phyloP scores from a whole-genome alignment of 768 basidiomycete genomes.

The Megacollybia marginata region DNA sequence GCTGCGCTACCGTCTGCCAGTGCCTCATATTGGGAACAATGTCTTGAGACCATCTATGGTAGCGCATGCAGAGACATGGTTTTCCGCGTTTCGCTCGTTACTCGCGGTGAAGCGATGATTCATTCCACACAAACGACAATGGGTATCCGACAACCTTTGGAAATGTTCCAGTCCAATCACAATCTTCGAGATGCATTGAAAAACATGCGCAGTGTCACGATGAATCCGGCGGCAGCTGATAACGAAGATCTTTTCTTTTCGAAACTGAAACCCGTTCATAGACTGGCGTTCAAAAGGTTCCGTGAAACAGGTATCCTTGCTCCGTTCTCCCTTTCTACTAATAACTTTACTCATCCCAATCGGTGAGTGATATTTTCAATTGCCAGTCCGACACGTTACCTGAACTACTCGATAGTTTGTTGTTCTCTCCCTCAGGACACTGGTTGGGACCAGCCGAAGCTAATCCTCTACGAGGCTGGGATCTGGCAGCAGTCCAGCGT shows the following conservation, averaged over 20 bases:
- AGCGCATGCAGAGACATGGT: conserved; percentile 26
- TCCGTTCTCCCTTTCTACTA: conserved; percentile 27
- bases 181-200: conserved; percentile 20
- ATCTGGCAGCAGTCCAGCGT: conserved; percentile 30
- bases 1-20: conserved; percentile 24
- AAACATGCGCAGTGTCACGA: conserved; percentile 22
- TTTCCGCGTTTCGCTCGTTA: conserved; percentile 25
- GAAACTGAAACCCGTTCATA: conserved; percentile 32
- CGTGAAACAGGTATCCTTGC: conserved; percentile 32
- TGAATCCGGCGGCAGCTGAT: conserved; percentile 31
- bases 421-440: conserved; percentile 35
- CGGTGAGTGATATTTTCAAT: conserved; percentile 17
- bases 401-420: conserved; percentile 20
- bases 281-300: conserved; percentile 26
- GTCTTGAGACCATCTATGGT: conserved; percentile 28
- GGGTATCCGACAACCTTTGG: conserved; percentile 28
- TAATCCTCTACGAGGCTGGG: conserved; percentile 44
- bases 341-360: conserved; percentile 29
- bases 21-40: conserved; percentile 27
- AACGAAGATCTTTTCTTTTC: conserved; percentile 32
- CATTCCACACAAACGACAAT: conserved; percentile 29
- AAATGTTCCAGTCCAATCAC: conserved; percentile 28
- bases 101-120: conserved; percentile 26
- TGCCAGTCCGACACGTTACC: background rate
- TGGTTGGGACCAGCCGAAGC: conserved; percentile 35